Conservation (phyloP, 2,329 filamentous ascomycete species). For the Magnaporthiopsis incrustans region DNA sequence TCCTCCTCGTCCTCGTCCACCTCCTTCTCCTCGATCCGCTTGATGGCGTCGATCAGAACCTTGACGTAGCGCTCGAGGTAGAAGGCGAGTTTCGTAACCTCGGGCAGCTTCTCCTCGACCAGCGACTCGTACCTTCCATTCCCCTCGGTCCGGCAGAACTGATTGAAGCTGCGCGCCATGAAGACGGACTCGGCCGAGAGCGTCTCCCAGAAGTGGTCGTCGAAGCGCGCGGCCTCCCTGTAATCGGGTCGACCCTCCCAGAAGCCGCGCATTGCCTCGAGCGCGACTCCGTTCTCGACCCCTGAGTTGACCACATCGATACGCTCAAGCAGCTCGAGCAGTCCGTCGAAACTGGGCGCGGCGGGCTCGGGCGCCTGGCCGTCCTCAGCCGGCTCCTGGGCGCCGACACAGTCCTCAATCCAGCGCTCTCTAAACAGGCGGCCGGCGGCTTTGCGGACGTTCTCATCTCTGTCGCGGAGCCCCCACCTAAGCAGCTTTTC, state of each 20-base stretch:
- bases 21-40: constrained; percentile 44
- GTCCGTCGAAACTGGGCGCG: constrained; percentile 67
- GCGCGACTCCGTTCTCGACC: constrained; percentile 78
- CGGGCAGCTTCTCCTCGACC: constrained; percentile 87
- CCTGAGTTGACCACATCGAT: constrained; percentile 91
- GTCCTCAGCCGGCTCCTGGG: constrained; percentile 49
- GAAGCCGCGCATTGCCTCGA: constrained; percentile 92
- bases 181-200: constrained; percentile 82
- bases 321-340: constrained; percentile 85
- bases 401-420: constrained; percentile 88
- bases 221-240: constrained; percentile 61
- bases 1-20: constrained; percentile 59
- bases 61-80: constrained; percentile 75
- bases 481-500: constrained; percentile 96
- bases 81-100: constrained; percentile 85
- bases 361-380: constrained; percentile 48
- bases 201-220: constrained; percentile 72
- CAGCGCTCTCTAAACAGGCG: constrained; percentile 90
- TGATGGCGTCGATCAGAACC: constrained; percentile 57
- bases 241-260: constrained; percentile 90
- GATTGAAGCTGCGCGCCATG: constrained; percentile 85
- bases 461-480: constrained; percentile 85
- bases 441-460: constrained; percentile 84
- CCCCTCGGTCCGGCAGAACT: constrained; percentile 72
- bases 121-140: constrained; percentile 68